phyloP scores from a whole-genome alignment of 495 filamentous ascomycete genomes.

The Neurospora sp. region DNA sequence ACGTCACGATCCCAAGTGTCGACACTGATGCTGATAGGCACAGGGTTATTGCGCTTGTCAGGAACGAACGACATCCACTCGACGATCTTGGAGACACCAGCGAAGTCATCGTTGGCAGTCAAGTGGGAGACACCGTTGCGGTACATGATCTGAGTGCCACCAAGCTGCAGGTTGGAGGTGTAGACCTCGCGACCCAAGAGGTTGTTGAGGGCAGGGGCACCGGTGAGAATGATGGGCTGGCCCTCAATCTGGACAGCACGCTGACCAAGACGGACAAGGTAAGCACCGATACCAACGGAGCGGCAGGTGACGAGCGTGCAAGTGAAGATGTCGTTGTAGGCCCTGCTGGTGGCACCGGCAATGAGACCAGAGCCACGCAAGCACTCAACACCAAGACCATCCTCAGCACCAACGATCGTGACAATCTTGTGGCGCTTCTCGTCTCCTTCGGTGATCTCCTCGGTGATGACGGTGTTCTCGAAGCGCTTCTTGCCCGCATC shows the following conservation, averaged over 20 bases:
- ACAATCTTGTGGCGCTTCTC: slow-evolving; percentile 91
- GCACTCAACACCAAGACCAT: slow-evolving; percentile 96
- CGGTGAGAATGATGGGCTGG: slow-evolving; percentile 97
- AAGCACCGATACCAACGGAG: slow-evolving; percentile 96
- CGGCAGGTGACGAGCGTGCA: slow-evolving; percentile 96
- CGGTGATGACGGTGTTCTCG: slow-evolving; percentile 83
- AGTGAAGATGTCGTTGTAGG: slow-evolving; percentile 98
- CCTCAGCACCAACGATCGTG: slow-evolving; percentile 87
- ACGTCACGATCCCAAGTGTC: slow-evolving; percentile 93
- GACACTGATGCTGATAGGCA: slow-evolving; percentile 74
- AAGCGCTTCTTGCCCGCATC: slow-evolving; percentile 80
- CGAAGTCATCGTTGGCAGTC: slow-evolving; percentile 96
- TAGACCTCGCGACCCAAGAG: slow-evolving; percentile 96
- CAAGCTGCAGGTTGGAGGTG: slow-evolving; percentile 96
- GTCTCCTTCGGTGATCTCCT: slow-evolving; percentile 72
- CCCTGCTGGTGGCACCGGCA: slow-evolving; percentile 91
- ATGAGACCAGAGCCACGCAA: slow-evolving; percentile 95
- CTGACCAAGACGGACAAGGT: slow-evolving; percentile 94
- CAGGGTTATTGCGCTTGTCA: slow-evolving; percentile 80
- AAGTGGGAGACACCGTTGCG: slow-evolving; percentile 98
- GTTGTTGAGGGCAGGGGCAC: slow-evolving; percentile 96
- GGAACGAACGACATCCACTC: slow-evolving; percentile 96
- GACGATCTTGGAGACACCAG: slow-evolving; percentile 94
- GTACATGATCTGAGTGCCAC: slow-evolving; percentile 99
- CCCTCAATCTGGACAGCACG: slow-evolving; percentile 98